A percentile compares a stretch with the other conserved stretches of the same genome.
phyloP scores from a whole-genome alignment of 2,329 filamentous ascomycete species.

The Aspergillus eucalypticola region DNA sequence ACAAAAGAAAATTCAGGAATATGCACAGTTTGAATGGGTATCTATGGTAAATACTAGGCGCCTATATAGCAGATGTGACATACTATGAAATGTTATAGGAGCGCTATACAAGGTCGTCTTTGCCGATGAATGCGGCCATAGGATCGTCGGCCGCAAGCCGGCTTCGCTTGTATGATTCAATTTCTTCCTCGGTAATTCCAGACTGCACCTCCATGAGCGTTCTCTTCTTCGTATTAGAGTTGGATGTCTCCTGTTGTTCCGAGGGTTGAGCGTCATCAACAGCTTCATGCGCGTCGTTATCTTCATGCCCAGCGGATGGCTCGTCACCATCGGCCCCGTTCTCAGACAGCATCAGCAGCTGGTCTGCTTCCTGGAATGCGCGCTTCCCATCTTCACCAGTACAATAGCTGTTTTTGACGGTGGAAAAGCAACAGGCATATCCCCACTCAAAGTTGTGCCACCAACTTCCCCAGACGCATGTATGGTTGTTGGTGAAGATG shows the following conservation, averaged over 20 bases:
- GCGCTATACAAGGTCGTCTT: conserved; percentile 62
- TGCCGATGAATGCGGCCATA: conserved; percentile 79
- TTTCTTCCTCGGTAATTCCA: conserved; percentile 76
- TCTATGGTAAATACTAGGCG: conserved; percentile 13
- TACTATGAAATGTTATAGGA: neutral
- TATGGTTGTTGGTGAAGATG: conserved; percentile 85
- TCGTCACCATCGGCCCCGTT: conserved; percentile 11
- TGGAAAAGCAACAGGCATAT: conserved; percentile 91
- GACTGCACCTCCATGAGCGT: conserved; percentile 76
- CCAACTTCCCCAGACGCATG: conserved; percentile 93
- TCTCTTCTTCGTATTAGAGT: conserved; percentile 62
- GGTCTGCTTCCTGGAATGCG: conserved; percentile 76
- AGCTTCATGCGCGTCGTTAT: conserved; percentile 18
- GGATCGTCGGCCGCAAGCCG: conserved; percentile 75
- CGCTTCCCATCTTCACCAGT: conserved; percentile 84
- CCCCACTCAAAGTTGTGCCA: conserved; percentile 96
- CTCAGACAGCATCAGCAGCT: conserved; percentile 52
- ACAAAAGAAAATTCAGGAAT: neutral
- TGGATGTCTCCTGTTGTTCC: conserved; percentile 34
- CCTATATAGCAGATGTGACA: conserved; percentile 7
- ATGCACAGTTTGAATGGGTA: conserved; percentile 13
- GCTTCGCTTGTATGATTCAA: conserved; percentile 82
- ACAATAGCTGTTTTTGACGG: conserved; percentile 95
- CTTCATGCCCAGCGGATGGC: conserved; percentile 9
- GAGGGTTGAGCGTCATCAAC: conserved; percentile 26